Conservation (phyloP, 345 rosid species). For the Arabis alpina region DNA sequence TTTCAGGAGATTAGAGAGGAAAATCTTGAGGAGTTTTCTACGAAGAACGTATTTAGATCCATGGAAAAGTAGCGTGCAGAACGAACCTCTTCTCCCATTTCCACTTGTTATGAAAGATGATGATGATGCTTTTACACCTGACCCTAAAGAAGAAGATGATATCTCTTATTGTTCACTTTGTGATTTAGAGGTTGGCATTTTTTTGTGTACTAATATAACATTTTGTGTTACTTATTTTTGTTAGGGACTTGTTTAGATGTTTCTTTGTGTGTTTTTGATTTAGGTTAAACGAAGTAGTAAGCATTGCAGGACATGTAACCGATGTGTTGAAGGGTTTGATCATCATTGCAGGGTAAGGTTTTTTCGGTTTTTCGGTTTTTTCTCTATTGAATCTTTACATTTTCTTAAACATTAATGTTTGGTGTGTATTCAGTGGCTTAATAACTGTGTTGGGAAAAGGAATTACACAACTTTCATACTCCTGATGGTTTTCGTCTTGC, state of each 20-base stretch:
- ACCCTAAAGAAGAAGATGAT: slow-evolving; percentile 68
- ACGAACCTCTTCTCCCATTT: slow-evolving; percentile 90
- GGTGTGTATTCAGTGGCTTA: slow-evolving; percentile 75
- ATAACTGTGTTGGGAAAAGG: slow-evolving; percentile 92
- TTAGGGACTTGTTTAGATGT: background rate
- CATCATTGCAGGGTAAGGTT: slow-evolving; percentile 91
- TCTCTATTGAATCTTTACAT: background rate
- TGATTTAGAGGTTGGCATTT: slow-evolving; percentile 70
- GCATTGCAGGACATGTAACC: slow-evolving; percentile 92
- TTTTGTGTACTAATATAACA: background rate
- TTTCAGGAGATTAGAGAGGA: slow-evolving; percentile 81
- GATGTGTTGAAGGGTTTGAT: slow-evolving; percentile 98
- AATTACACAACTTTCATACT: slow-evolving; percentile 89
- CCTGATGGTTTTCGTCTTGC: slow-evolving; percentile 75
- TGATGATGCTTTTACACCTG: slow-evolving; percentile 69
- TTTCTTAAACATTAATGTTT: background rate
- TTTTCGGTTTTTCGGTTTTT: background rate
- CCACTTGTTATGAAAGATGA: slow-evolving; percentile 80
- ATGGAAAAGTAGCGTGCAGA: slow-evolving; percentile 56
- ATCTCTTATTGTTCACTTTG: slow-evolving; percentile 83
- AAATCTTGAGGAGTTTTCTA: slow-evolving; percentile 74
- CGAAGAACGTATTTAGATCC: slow-evolving; percentile 89
- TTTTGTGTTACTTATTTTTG: no score
- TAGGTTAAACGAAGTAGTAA: slow-evolving; percentile 95
- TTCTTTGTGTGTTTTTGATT: slow-evolving; percentile 14